Percentiles rank a stretch among this genome's conserved stretches.
Evolutionary conservation across 2,329 filamentous ascomycete species (phyloP).

Genomic region (Fusarium tanahbumbuense): DNA sequence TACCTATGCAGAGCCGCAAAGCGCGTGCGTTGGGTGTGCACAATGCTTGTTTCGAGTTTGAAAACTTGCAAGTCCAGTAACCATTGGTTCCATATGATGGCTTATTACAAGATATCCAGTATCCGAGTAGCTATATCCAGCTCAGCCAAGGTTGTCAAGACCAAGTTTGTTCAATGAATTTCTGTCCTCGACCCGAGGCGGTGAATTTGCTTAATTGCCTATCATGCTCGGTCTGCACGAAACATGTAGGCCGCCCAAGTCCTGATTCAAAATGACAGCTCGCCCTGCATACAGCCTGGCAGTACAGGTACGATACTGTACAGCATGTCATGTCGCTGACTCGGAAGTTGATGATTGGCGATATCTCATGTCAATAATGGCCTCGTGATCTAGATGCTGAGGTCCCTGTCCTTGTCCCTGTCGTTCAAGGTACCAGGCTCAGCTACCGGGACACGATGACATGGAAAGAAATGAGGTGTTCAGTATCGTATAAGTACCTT

Average conservation of each 20-base stretch:
- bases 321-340: constrained; percentile 5
- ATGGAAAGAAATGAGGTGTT: neutral
- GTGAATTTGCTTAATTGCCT: constrained; percentile 12
- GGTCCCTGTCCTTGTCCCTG: constrained; percentile 24
- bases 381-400: constrained; percentile 27
- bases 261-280: constrained; percentile 30
- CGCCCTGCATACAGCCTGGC: constrained; percentile 34
- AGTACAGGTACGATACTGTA: neutral
- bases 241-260: constrained; percentile 3
- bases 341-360: constrained; percentile 35
- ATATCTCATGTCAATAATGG: constrained; percentile 18
- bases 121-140: neutral
- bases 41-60: neutral
- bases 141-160: neutral
- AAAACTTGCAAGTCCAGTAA: neutral
- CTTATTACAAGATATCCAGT: neutral
- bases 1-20: constrained; percentile 30
- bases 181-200: constrained; percentile 9
- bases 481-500: neutral
- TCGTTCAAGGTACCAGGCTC: constrained; percentile 3
- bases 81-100: neutral
- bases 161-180: neutral
- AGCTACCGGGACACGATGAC: constrained; percentile 14
- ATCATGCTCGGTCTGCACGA: constrained; percentile 12
- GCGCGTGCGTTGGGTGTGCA: neutral